Percentiles rank a stretch among this genome's conserved stretches.
phyloP scores from a whole-genome alignment of 2,329 filamentous ascomycete genomes.

The Colletotrichum karsti region DNA sequence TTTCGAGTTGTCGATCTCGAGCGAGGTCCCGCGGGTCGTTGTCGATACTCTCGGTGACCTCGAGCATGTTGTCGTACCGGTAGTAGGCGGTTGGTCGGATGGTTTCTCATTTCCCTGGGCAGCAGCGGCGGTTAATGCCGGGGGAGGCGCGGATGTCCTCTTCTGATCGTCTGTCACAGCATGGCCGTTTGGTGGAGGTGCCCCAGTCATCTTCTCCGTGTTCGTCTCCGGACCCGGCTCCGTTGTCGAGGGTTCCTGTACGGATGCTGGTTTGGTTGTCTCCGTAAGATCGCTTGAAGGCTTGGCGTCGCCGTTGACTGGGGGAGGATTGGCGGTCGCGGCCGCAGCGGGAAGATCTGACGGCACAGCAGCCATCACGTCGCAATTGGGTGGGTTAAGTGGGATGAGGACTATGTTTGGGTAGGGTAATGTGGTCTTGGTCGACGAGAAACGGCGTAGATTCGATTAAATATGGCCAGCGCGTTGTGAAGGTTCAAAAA shows the following conservation, averaged over 20 bases:
- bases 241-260: background rate
- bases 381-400: slow-evolving; percentile 12
- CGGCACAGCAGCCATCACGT: slow-evolving; percentile 24
- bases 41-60: slow-evolving; percentile 18
- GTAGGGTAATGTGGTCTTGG: background rate
- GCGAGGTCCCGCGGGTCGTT: slow-evolving; percentile 28
- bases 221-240: background rate
- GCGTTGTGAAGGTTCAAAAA: background rate
- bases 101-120: background rate
- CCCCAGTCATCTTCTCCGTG: background rate
- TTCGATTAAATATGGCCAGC: background rate
- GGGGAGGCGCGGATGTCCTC: background rate
- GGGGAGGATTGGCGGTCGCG: background rate
- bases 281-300: background rate
- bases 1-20: slow-evolving; percentile 47
- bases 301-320: slow-evolving; percentile 12
- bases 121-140: background rate
- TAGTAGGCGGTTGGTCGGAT: background rate
- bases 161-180: slow-evolving; percentile 1
- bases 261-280: background rate
- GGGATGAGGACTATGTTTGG: background rate
- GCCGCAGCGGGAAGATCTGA: slow-evolving; percentile 15
- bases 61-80: slow-evolving; percentile 1
- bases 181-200: background rate
- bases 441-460: background rate